A percentile compares a stretch with the other conserved stretches of the same genome.
These are phyloP conservation scores for Centrapalus pauciflorus DNA, from an alignment of 129 eudicot genomes.

Conservation along the genomic window DNA sequence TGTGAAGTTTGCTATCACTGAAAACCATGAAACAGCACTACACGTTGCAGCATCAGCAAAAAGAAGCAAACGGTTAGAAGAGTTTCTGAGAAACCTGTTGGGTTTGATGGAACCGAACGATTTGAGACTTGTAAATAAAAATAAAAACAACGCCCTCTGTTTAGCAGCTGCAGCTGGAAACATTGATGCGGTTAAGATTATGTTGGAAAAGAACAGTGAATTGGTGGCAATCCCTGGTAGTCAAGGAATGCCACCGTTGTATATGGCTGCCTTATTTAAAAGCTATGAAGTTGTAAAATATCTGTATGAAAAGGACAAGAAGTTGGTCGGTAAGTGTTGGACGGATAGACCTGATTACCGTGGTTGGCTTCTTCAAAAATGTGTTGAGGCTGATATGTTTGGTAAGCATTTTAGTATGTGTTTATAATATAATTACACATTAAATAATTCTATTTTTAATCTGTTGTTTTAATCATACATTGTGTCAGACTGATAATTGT, in stretches of 20 bases:
- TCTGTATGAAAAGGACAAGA: slow-evolving; percentile 5
- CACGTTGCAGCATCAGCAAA: slow-evolving; percentile 38
- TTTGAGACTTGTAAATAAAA: slow-evolving; percentile 19
- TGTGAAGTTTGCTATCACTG: slow-evolving; percentile 19
- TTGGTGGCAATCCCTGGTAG: slow-evolving; percentile 20
- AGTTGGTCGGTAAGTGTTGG: slow-evolving; percentile 12
- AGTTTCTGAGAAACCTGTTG: slow-evolving; percentile 29
- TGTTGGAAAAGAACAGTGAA: slow-evolving; percentile 1
- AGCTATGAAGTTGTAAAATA: slow-evolving; percentile 29
- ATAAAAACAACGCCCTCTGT: slow-evolving; percentile 23
- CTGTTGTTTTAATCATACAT: not conserved
- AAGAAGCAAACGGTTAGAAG: not conserved
- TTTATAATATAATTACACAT: not conserved
- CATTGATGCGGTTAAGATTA: not conserved
- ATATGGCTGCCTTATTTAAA: slow-evolving; percentile 32
- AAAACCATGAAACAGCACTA: slow-evolving; percentile 36
- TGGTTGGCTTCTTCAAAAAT: slow-evolving; percentile 22
- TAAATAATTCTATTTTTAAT: not conserved
- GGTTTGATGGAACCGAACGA: slow-evolving; percentile 13
- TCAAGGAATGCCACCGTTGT: slow-evolving; percentile 17
- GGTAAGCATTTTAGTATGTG: slow-evolving; percentile 23
- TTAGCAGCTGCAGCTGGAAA: slow-evolving; percentile 33
- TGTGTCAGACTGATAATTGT: no score
- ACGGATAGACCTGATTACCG: not conserved
- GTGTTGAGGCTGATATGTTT: slow-evolving; percentile 24